Evolutionary conservation across 371 early-diverging fungal genomes (phyloP), one percentile per base, ranked within the genome.

Genomic region (Saksenaea oblongispora): DNA sequence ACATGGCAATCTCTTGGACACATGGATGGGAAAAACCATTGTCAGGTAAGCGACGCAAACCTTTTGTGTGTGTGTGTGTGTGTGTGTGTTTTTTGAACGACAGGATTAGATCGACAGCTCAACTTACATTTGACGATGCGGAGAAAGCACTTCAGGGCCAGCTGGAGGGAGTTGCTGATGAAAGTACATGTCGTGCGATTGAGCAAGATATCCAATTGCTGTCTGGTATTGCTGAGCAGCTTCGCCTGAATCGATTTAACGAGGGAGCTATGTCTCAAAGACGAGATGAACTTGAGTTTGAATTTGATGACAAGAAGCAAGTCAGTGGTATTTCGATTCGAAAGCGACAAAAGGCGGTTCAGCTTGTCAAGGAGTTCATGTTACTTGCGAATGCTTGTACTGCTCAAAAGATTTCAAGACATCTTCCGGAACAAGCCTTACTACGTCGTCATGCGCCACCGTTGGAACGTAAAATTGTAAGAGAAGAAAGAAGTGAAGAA

Each of bases 301-400:
- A 78, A 4, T 82, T 92, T 28, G 91, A 93, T 63, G 79, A 67
- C 14, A 54, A 81, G 5, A 17, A 41, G 5, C n/a, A 53, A 2
- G 60, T 65, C n/a, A 58, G 51, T 5, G 54, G 36, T 18, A 41
- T 28, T 36, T 58, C 60, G 3, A 47, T 59, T 3, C 37, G 27
- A n/a, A 61, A 59, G 35, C 66, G 56, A 34, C 18, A 44, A 8
- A 36, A 27, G 9, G 47, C 62, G 56, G 56, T 53, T n/a, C 35
- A 34, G 5, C 56, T 39, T 34, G 64, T 75, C n/a, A 67, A 71
- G 34, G 97, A 98, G 76, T 92, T 96, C 67, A 92, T 95, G 93
- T 74, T 96, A 42, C 78, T 96, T 28, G 96, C 97, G 13, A 97
- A 98, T 73, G 90, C 90, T 28, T 82, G 83, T 34, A 96, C 96